phyloP scores from a whole-genome alignment of 2,329 filamentous ascomycete genomes.

The Akanthomyces lecanii region DNA sequence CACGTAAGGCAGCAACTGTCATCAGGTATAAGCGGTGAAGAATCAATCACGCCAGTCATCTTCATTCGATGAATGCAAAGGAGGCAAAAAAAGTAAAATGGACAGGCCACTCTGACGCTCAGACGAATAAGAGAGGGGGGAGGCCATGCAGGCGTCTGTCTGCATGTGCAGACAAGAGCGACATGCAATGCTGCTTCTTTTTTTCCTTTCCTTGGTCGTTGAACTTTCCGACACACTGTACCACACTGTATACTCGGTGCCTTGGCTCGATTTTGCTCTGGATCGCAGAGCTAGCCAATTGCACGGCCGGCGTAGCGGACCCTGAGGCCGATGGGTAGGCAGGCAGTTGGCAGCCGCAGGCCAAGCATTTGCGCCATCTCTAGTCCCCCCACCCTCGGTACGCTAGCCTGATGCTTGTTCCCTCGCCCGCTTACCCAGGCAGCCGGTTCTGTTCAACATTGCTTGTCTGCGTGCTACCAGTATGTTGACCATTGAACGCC shows the following conservation, averaged over 20 bases:
- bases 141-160: no score
- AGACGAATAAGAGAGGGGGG: no score
- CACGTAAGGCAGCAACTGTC: no score
- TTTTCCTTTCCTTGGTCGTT: no score
- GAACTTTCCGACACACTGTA: background rate
- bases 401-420: slow-evolving; percentile 14
- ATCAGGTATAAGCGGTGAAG: no score
- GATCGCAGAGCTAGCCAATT: background rate
- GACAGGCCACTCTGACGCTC: no score
- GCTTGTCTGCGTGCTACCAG: no score
- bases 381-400: background rate
- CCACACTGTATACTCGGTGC: slow-evolving; percentile 2
- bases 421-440: background rate
- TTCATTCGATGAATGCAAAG: no score
- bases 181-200: no score
- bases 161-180: background rate
- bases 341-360: background rate
- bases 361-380: background rate
- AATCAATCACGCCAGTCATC: no score
- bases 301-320: background rate
- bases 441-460: background rate
- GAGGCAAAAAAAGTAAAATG: no score
- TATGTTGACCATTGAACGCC: no score
- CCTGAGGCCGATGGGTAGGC: background rate
- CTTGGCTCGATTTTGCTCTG: background rate